Evolutionary conservation across 768 basidiomycete species (phyloP), one percentile per base, ranked within the genome.

Genomic region (Mycena pura): DNA sequence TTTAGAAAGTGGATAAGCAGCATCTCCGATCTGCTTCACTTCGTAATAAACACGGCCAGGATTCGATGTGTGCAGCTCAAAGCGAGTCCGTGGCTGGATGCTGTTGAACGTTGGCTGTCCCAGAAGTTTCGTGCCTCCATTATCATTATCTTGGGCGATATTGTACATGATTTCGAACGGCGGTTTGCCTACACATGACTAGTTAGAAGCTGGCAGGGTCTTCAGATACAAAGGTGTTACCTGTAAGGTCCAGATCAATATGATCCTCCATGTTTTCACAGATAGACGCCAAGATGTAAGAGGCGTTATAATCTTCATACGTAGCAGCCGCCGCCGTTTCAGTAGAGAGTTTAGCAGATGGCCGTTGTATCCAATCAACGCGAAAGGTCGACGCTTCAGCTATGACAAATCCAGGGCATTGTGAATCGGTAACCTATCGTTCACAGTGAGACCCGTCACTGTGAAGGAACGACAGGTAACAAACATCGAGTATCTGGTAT

Each of bases 121-220:
- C 28, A 91, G 77, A 45, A 93, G 80, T 62, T 80, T 85, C 2
- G 86, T 90, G 6, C 86, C 89, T 5, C 92, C 90, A 17, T 79
- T 77, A 9, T 89, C 90, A 52, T 78, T 82, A 50, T 88, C 82
- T 70, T 85, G 83, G 1, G 90, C 92, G 53, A 94, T 86, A 65
- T 93, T 91, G 74, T 96, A 97, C 83, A 86, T 89, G 63, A 96
- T 88, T 71, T 96, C 90, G 84, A 96, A 98, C 0, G 95, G 95
- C n/a, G 93, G 88, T 21, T 88, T 87, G 49, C 95, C 95, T 92
- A 67, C 25, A 25, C 29, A 13, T 15, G 10, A 29, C 5, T 25
- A 21, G n/a, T n/a, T n/a, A n/a, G n/a, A n/a, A n/a, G n/a, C n/a
- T n/a, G n/a, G n/a, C n/a, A n/a, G n/a, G n/a, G n/a, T n/a, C n/a